Percentiles rank a stretch among this genome's conserved stretches.
Evolutionary conservation across 306 rosid species (phyloP).

Genomic region (Quercus berberidifolia): DNA sequence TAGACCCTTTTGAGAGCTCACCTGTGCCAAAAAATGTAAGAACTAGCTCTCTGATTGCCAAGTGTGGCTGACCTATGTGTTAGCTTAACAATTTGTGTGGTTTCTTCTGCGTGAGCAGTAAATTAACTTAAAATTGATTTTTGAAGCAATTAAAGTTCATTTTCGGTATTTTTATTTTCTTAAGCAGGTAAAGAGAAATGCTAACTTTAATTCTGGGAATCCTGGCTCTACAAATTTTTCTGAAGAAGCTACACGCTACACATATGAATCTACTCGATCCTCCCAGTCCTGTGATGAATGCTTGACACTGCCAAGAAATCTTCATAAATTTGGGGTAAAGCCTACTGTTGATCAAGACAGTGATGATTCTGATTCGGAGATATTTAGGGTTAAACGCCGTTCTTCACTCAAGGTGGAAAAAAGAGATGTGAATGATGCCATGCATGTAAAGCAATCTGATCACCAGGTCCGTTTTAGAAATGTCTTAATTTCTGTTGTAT

Average conservation of each 20-base stretch:
- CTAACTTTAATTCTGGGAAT: constrained; percentile 23
- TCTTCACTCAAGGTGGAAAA: constrained; percentile 69
- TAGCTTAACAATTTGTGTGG: not conserved
- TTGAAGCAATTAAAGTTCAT: constrained; percentile 20
- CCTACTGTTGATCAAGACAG: constrained; percentile 46
- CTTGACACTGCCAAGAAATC: constrained; percentile 27
- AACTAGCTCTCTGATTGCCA: constrained; percentile 12
- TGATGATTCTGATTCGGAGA: constrained; percentile 81
- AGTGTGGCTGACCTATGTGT: constrained; percentile 5
- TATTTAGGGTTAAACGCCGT: constrained; percentile 92
- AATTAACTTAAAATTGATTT: constrained; percentile 1
- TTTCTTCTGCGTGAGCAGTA: constrained; percentile 18
- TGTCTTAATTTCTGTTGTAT: not conserved
- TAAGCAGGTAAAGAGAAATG: constrained; percentile 48
- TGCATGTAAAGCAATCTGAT: constrained; percentile 41
- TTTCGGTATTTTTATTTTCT: constrained; percentile 15
- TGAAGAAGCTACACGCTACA: constrained; percentile 28
- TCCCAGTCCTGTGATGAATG: constrained; percentile 37
- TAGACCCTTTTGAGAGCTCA: constrained; percentile 42
- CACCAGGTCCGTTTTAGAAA: constrained; percentile 55
- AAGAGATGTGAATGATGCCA: constrained; percentile 36
- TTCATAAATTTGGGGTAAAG: constrained; percentile 29
- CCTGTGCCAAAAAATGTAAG: constrained; percentile 48
- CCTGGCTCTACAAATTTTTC: constrained; percentile 35
- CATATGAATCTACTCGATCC: constrained; percentile 45